Evolutionary conservation across 257 asterid species (phyloP), one percentile per base, ranked within the genome.

Genomic region (Ilex asprella): DNA sequence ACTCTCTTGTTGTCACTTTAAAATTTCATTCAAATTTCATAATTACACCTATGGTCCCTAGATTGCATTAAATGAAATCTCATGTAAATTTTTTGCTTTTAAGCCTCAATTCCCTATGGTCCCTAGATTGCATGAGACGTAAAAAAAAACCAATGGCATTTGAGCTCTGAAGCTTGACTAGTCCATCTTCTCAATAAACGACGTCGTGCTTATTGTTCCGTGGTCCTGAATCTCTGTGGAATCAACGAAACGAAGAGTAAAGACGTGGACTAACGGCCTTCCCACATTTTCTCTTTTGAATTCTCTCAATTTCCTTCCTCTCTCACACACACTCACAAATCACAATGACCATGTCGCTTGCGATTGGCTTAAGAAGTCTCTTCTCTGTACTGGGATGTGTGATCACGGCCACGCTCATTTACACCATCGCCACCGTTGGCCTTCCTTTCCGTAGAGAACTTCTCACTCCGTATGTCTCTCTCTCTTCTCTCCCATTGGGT

Each of bases 361-460:
- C 89, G 16, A 60, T 73, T 59, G 83, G 43, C 50, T 77, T 91
- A 73, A 73, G 72, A 75, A 71, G 68, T 63, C 71, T 74, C 50
- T 91, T 91, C 81, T 10, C 60, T 59, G 78, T 77, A 62, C 59
- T 88, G 74, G 91, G 94, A 4, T 84, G 86, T 58, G 52, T 64
- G 14, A 65, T 67, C 16, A n/a, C 92, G 7, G 92, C 91, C 55
- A 53, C 77, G 10, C 63, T 88, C 6, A 70, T 82, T 41, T 88
- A 79, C 81, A 86, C 96, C 12, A 4, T 75, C 66, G 77, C 49
- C 65, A 78, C 84, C 35, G 94, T 88, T 65, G 96, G 98, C 58
- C 79, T 69, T 31, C 95, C 95, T 62, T 86, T 84, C 68, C 94
- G 92, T 56, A 84, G 46, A 76, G 76, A 88, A 62, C 88, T 88